These are phyloP conservation scores for Tolypocladium tundrense DNA, from an alignment of 2,329 filamentous ascomycete genomes.

Conservation along the genomic window DNA sequence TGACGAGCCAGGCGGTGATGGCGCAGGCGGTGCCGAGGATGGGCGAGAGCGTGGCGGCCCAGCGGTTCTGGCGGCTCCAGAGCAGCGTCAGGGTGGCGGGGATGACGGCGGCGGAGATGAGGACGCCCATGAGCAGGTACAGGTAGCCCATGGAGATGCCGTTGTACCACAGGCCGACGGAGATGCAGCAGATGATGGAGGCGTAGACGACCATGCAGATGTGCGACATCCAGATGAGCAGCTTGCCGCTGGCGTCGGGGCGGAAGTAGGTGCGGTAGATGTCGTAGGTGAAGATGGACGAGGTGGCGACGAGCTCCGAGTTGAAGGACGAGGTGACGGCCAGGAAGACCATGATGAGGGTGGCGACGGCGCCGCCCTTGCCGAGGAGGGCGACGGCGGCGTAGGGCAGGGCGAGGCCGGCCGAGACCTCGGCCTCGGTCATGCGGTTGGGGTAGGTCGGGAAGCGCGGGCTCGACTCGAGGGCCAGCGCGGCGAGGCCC, in stretches of 20 bases:
- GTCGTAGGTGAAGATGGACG: slow-evolving; percentile 79
- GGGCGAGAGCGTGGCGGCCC: slow-evolving; percentile 58
- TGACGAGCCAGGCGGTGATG: slow-evolving; percentile 67
- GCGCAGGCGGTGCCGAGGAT: slow-evolving; percentile 56
- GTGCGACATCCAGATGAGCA: slow-evolving; percentile 73
- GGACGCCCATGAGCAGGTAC: slow-evolving; percentile 84
- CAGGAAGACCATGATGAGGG: slow-evolving; percentile 78
- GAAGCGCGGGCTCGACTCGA: slow-evolving; percentile 64
- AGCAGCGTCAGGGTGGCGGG: slow-evolving; percentile 71
- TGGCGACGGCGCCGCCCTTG: slow-evolving; percentile 67
- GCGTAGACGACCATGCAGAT: slow-evolving; percentile 61
- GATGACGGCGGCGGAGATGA: slow-evolving; percentile 77
- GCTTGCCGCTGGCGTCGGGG: slow-evolving; percentile 61
- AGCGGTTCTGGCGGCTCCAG: slow-evolving; percentile 70
- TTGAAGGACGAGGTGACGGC: slow-evolving; percentile 79
- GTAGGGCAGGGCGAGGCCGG: slow-evolving; percentile 76
- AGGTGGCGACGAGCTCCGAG: slow-evolving; percentile 77
- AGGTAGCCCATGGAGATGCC: slow-evolving; percentile 82
- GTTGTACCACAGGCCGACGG: slow-evolving; percentile 62
- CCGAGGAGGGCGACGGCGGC: slow-evolving; percentile 77
- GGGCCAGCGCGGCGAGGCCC: slow-evolving; percentile 69
- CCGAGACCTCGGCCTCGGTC: slow-evolving; percentile 62
- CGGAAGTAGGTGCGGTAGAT: slow-evolving; percentile 83
- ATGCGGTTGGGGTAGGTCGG: slow-evolving; percentile 67
- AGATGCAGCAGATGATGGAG: slow-evolving; percentile 66